A percentile compares a stretch with the other conserved stretches of the same genome.
Evolutionary conservation across 208 protist genomes (phyloP).

Genomic region (Crithidia sp.): DNA sequence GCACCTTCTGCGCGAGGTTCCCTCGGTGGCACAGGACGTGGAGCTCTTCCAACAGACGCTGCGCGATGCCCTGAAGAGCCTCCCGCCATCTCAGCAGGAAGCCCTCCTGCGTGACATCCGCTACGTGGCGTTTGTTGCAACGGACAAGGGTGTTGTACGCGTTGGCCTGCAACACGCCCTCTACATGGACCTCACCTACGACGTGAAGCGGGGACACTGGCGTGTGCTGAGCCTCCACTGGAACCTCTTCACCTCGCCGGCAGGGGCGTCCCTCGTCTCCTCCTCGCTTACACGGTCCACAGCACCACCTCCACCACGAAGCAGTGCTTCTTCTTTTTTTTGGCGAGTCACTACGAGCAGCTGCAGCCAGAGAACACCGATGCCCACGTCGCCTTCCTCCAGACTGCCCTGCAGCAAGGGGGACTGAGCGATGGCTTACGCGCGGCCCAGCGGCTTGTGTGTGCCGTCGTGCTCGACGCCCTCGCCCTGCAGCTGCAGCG

Average conservation of each 20-base stretch:
- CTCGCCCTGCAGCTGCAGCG: constrained; percentile 51
- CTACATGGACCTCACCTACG: constrained; percentile 69
- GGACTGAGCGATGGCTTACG: constrained; percentile 65
- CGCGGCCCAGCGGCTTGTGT: constrained; percentile 60
- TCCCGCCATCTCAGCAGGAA: constrained; percentile 7
- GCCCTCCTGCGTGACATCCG: constrained; percentile 4
- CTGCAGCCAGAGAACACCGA: constrained; percentile 46
- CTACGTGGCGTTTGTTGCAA: constrained; percentile 28
- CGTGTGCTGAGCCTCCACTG: constrained; percentile 54
- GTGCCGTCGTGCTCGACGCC: constrained; percentile 66
- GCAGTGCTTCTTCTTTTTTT: not conserved
- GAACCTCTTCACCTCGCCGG: constrained; percentile 44
- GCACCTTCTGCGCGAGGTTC: constrained; percentile 60
- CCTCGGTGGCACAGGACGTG: constrained; percentile 37
- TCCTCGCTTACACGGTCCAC: not conserved
- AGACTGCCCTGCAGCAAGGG: constrained; percentile 42
- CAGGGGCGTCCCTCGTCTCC: constrained; percentile 25
- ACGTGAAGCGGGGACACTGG: constrained; percentile 46
- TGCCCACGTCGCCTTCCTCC: constrained; percentile 51
- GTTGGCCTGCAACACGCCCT: constrained; percentile 61
- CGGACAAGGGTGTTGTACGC: constrained; percentile 52
- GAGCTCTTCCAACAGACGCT: constrained; percentile 16
- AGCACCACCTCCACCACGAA: not conserved
- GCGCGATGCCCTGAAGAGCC: constrained; percentile 16
- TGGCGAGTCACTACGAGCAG: not conserved